phyloP scores from a whole-genome alignment of 2,329 filamentous ascomycete genomes.

The Pestalotiopsis sp. region DNA sequence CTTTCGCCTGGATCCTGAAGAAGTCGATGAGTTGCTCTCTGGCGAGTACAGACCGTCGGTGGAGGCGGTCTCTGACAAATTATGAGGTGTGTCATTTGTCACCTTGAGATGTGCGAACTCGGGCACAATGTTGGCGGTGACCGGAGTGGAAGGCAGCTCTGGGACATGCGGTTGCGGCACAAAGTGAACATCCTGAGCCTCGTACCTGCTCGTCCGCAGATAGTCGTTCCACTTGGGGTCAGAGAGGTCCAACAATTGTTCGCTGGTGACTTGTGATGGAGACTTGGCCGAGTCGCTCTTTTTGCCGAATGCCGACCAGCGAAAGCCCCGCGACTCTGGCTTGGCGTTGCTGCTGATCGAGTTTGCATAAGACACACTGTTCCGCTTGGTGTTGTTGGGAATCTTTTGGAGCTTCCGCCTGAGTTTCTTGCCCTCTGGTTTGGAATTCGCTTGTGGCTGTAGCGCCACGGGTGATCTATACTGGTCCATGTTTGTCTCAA shows the following conservation, averaged over 20 bases:
- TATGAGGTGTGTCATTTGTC: slow-evolving; percentile 23
- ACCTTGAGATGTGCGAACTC: slow-evolving; percentile 39
- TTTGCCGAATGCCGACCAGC: slow-evolving; percentile 13
- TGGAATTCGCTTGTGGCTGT: slow-evolving; percentile 12
- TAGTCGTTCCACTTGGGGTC: slow-evolving; percentile 32
- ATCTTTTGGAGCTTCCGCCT: slow-evolving; percentile 34
- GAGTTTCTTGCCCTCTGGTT: slow-evolving; percentile 31
- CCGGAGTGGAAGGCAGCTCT: slow-evolving; percentile 15
- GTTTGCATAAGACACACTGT: slow-evolving; percentile 20
- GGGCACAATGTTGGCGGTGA: slow-evolving; percentile 7
- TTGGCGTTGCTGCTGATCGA: not conserved
- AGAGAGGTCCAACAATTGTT: slow-evolving; percentile 20
- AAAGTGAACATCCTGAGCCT: slow-evolving; percentile 17
- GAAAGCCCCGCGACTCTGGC: not conserved
- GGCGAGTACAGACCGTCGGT: slow-evolving; percentile 18
- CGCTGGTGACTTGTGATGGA: not conserved
- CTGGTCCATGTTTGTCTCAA: not conserved
- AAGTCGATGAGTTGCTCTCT: slow-evolving; percentile 22
- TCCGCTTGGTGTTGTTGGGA: slow-evolving; percentile 21
- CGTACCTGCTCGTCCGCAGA: slow-evolving; percentile 28
- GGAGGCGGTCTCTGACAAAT: slow-evolving; percentile 19
- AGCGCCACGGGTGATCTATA: slow-evolving; percentile 3
- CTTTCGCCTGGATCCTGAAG: slow-evolving; percentile 40
- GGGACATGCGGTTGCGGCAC: slow-evolving; percentile 15
- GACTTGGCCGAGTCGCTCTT: slow-evolving; percentile 17